phyloP scores from a whole-genome alignment of 2,329 filamentous ascomycete genomes.

The Karstenula rhodostoma region DNA sequence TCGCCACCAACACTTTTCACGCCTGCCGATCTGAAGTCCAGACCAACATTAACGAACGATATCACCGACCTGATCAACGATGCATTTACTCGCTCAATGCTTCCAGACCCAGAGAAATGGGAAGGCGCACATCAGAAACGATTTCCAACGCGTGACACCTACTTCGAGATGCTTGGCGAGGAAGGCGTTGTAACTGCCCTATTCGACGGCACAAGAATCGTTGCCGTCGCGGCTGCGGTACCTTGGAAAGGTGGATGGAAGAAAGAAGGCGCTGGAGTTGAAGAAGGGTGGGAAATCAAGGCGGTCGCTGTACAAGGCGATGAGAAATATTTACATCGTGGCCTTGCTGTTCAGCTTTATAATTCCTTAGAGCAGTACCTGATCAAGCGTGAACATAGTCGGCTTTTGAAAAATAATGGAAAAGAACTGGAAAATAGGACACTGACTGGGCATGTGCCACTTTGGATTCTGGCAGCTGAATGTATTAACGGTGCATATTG shows the following conservation, averaged over 20 bases:
- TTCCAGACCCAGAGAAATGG: background rate
- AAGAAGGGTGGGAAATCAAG: conserved; percentile 5
- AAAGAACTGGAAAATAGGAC: background rate
- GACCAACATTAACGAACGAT: background rate
- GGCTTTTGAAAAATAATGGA: background rate
- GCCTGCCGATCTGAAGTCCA: background rate
- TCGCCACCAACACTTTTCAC: conserved; percentile 1
- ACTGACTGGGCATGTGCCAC: background rate
- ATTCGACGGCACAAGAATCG: background rate
- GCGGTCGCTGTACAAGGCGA: conserved; percentile 3
- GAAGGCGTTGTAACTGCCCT: background rate
- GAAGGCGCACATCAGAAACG: background rate
- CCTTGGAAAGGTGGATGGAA: conserved; percentile 2
- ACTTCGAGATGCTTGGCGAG: background rate
- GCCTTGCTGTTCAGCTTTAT: conserved; percentile 1
- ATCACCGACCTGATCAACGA: conserved; percentile 3
- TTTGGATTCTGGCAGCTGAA: conserved; percentile 6
- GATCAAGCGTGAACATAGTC: background rate
- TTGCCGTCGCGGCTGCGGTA: conserved; percentile 1
- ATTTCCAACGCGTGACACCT: background rate
- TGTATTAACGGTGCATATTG: conserved; percentile 1
- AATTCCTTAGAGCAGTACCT: background rate
- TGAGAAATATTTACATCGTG: conserved; percentile 1
- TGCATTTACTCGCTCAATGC: background rate
- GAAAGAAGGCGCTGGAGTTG: background rate